A percentile compares a stretch with the other conserved stretches of the same genome.
phyloP scores from a whole-genome alignment of 495 filamentous ascomycete species.

The Xylaria telfairii region DNA sequence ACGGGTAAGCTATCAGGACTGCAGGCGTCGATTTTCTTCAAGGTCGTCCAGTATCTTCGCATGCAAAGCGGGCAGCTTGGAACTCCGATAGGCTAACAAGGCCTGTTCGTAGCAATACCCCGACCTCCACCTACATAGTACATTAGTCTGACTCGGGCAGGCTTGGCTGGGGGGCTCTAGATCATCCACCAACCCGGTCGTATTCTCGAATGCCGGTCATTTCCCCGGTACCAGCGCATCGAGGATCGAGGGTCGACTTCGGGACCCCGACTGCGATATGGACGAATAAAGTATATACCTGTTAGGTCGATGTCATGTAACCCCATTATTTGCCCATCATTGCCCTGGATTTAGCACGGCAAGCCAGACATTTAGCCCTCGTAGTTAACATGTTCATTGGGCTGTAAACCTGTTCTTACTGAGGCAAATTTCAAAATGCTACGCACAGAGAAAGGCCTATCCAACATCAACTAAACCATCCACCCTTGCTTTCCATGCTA shows the following conservation, averaged over 20 bases:
- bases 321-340: not conserved
- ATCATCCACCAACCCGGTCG: slow-evolving; percentile 12
- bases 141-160: not conserved
- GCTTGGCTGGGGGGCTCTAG: not conserved
- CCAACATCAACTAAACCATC: not conserved
- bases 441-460: not conserved
- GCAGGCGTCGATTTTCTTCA: not conserved
- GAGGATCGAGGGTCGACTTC: not conserved
- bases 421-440: not conserved
- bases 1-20: not conserved
- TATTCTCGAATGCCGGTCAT: slow-evolving; percentile 8
- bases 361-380: not conserved
- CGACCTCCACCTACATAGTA: not conserved
- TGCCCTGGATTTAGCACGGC: not conserved
- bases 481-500: not conserved
- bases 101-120: slow-evolving; percentile 4
- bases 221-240: slow-evolving; percentile 12
- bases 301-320: not conserved
- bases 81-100: slow-evolving; percentile 11
- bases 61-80: not conserved
- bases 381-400: not conserved
- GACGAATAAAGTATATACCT: not conserved
- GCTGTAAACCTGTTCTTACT: not conserved
- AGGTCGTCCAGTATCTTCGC: not conserved
- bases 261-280: not conserved